Percentiles rank a stretch among this genome's conserved stretches.
Conservation (phyloP, 1,139 yeast genomes). For the Zygosaccharomyces pseudobailii region DNA sequence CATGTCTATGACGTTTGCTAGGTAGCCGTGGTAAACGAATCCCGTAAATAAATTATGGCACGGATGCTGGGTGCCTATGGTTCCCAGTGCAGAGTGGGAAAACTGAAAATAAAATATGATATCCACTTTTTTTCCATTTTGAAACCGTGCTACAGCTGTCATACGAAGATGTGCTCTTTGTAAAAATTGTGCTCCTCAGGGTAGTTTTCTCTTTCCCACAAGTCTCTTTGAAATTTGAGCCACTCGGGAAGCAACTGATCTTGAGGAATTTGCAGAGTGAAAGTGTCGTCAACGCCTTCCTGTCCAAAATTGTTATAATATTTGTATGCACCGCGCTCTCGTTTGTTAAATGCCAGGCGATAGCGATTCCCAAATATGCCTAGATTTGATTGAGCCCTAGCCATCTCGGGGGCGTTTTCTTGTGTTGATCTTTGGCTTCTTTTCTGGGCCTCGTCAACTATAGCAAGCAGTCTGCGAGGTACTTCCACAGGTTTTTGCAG, state of each 20-base stretch:
- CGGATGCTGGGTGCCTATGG: conserved; percentile 9
- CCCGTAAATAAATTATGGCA: conserved; percentile 27
- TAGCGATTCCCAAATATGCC: conserved; percentile 34
- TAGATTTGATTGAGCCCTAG: conserved; percentile 23
- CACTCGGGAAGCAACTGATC: conserved; percentile 63
- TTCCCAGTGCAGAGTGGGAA: conserved; percentile 27
- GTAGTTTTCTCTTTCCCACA: conserved; percentile 52
- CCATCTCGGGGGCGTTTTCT: conserved; percentile 10
- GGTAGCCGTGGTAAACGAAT: conserved; percentile 36
- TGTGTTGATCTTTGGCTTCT: conserved; percentile 10
- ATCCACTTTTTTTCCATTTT: conserved; percentile 28
- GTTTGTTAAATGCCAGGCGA: conserved; percentile 31
- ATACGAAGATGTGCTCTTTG: conserved; percentile 30
- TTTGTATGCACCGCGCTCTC: conserved; percentile 29
- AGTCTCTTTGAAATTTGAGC: conserved; percentile 58
- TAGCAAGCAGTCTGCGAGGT: conserved; percentile 26
- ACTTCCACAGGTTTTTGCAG: conserved; percentile 28
- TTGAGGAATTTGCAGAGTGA: conserved; percentile 51
- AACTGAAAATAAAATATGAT: conserved; percentile 1
- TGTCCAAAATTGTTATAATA: conserved; percentile 21
- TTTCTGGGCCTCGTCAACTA: conserved; percentile 22
- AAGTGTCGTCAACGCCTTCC: conserved; percentile 16
- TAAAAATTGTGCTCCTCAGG: conserved; percentile 32
- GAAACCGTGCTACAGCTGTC: conserved; percentile 32
- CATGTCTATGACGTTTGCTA: conserved; percentile 29